Evolutionary conservation across 1,284 basidiomycete species (phyloP).

Genomic region (Ustilago cynodontis): DNA sequence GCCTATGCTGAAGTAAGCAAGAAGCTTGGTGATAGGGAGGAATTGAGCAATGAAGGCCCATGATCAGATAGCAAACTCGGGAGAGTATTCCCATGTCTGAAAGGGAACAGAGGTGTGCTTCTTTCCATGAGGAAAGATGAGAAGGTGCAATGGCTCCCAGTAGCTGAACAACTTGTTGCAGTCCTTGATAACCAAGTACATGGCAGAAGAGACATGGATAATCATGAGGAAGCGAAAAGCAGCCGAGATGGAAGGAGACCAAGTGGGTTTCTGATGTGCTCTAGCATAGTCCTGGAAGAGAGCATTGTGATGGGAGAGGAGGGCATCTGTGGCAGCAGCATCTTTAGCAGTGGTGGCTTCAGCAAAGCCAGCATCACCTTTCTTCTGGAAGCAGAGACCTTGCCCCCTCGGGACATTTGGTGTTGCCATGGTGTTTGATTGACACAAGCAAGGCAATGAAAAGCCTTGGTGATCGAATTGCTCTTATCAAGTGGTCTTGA

Average conservation of each 20-base stretch:
- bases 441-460: not conserved
- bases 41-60: conserved; percentile 87
- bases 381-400: conserved; percentile 44
- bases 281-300: conserved; percentile 46
- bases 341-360: conserved; percentile 38
- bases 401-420: conserved; percentile 33
- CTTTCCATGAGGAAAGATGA: conserved; percentile 71
- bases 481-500: not conserved
- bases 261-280: conserved; percentile 43
- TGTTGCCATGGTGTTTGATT: conserved; percentile 23
- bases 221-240: conserved; percentile 87
- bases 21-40: conserved; percentile 26
- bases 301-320: conserved; percentile 46
- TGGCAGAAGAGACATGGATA: conserved; percentile 83
- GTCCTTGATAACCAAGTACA: conserved; percentile 95
- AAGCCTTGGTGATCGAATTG: not conserved
- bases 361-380: conserved; percentile 28
- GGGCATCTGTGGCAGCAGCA: conserved; percentile 37
- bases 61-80: conserved; percentile 87
- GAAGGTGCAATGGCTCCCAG: conserved; percentile 95
- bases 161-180: conserved; percentile 97
- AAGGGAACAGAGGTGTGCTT: conserved; percentile 74
- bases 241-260: conserved; percentile 74
- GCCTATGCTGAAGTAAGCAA: conserved; percentile 29
- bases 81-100: conserved; percentile 98